phyloP scores from a whole-genome alignment of 192 early-diverging fungal species.

The Gigaspora rosea region DNA sequence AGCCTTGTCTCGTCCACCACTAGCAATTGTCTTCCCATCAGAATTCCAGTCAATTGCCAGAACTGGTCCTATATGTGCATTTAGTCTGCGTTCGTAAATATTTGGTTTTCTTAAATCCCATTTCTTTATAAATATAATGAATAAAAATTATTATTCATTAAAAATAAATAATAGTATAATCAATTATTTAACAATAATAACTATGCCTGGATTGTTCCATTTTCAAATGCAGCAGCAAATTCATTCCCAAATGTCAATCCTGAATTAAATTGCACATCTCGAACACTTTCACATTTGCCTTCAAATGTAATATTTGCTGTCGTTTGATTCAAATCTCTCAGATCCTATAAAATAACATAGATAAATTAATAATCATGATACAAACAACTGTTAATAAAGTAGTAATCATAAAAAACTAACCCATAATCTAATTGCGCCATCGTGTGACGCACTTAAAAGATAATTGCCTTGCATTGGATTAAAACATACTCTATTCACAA shows the following conservation, averaged over 20 bases:
- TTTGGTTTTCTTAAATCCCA: conserved; percentile 77
- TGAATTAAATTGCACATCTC: conserved; percentile 81
- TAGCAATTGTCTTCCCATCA: conserved; percentile 69
- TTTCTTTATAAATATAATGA: conserved; percentile 46
- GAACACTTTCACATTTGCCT: conserved; percentile 72
- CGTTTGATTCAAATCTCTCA: conserved; percentile 48
- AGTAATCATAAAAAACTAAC: conserved; percentile 40
- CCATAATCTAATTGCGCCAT: conserved; percentile 76
- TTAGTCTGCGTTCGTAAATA: conserved; percentile 62
- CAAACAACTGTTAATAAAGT: background rate
- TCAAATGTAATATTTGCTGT: conserved; percentile 62
- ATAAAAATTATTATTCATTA: background rate
- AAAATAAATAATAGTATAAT: no score
- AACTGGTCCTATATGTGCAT: conserved; percentile 71
- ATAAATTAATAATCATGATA: background rate
- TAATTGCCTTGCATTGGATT: conserved; percentile 66
- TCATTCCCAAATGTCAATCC: conserved; percentile 45
- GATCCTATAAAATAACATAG: conserved; percentile 47
- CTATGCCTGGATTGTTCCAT: conserved; percentile 69
- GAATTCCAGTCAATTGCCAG: conserved; percentile 77
- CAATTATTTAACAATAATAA: background rate
- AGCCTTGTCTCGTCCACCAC: conserved; percentile 72
- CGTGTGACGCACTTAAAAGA: conserved; percentile 77
- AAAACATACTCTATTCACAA: conserved; percentile 79
- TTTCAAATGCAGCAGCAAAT: conserved; percentile 82